Conservation (phyloP, 768 basidiomycete species). For the Lentinula sp. region DNA sequence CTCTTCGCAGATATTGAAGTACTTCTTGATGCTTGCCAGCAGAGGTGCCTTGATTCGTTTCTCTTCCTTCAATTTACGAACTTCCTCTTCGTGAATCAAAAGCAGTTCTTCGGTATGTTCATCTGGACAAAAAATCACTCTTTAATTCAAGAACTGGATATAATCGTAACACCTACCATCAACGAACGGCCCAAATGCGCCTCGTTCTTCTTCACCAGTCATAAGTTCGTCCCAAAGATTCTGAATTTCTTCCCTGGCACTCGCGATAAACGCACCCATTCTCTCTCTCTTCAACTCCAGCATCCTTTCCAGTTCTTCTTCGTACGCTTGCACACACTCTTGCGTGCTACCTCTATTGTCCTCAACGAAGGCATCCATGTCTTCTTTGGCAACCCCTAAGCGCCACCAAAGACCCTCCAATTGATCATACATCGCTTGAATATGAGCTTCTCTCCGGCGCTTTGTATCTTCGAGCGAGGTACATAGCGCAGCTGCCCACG, state of each 20-base stretch:
- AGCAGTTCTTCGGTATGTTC: conserved; percentile 88
- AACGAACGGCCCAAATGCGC: conserved; percentile 73
- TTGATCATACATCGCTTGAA: conserved; percentile 92
- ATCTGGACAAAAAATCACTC: conserved; percentile 34
- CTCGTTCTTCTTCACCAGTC: conserved; percentile 76
- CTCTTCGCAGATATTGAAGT: conserved; percentile 87
- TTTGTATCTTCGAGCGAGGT: conserved; percentile 67
- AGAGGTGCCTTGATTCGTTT: conserved; percentile 72
- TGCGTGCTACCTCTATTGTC: conserved; percentile 77
- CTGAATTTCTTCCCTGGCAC: conserved; percentile 76
- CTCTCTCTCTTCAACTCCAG: conserved; percentile 81
- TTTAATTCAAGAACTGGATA: conserved; percentile 3
- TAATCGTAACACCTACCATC: conserved; percentile 53
- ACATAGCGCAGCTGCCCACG: conserved; percentile 59
- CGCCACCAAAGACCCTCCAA: conserved; percentile 88
- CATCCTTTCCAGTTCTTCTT: conserved; percentile 88
- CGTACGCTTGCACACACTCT: conserved; percentile 73
- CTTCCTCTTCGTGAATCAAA: conserved; percentile 79
- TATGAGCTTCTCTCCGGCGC: conserved; percentile 68
- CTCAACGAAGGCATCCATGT: conserved; percentile 93
- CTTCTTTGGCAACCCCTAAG: conserved; percentile 70
- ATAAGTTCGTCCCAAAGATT: conserved; percentile 83
- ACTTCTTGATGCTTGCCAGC: conserved; percentile 73
- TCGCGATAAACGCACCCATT: conserved; percentile 78
- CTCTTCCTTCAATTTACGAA: conserved; percentile 76